Base-by-base conservation (phyloP, 1,139 yeast species). In the Geotrichum histeridarum region DNA sequence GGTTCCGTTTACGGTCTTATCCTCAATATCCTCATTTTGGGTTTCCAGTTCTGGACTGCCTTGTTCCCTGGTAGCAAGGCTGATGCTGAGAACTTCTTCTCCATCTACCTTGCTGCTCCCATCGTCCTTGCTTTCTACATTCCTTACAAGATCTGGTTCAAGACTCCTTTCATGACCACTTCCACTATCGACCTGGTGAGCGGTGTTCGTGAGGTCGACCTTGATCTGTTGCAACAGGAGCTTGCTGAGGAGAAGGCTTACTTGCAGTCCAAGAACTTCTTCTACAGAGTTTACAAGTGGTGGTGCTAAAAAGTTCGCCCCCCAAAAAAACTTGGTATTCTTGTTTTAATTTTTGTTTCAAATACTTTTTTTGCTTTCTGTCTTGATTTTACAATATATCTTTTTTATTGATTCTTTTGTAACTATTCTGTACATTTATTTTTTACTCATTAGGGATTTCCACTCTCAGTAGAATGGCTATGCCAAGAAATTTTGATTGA, bases 1-100 rank as follows among this genome's bases (percentile, higher is more conserved):
- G 96, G 96, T 54, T 87, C 96, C 2, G n/a, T 46, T 22, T 78
- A 77, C 63, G 95, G 95, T 52, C 69, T 81, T 33, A 52, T 72
- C 18, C 70, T 87, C 63, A 84, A 83, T 67, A 63, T 79, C 46
- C 75, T 84, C 60, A 84, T 86, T 54, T 35, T 65, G 11, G 55
- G 57, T 36, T 48, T 74, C 35, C 93, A 86, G 73, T 82, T 84
- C 72, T 83, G 88, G 87, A 76, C 82, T 52, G 86, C 90, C 2
- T 70, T 84, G 53, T 80, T 75, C 71, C 90, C 91, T 59, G 66
- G 80, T 56, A 85, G 85, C 30, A 59, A 50, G 12, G 42, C 65
- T 6, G 54, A 44, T 65, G 84, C 81, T 65, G 57, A 63, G 42
- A 63, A 63, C 48, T 80, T 80, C 68, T 80, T 80, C 70, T 66